Base-by-base conservation (phyloP, 2,329 filamentous ascomycete genomes). In the Ophiostoma ips region DNA sequence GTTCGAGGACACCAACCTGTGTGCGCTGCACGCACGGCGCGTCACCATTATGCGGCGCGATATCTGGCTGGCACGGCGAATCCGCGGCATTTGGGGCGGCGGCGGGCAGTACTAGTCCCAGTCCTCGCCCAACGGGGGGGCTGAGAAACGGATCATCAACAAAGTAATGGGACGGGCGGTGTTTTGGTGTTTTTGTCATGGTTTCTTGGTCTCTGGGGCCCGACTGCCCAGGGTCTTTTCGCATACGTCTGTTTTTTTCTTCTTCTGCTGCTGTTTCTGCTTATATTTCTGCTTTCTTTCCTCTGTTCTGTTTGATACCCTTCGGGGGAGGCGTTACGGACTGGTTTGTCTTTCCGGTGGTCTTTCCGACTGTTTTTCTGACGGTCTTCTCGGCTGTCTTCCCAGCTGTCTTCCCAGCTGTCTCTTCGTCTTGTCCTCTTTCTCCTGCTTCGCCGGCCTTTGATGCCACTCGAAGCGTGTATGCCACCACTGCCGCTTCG, bases 21-120 rank as follows among this genome's bases (percentile, higher is more conserved):
- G 90, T 69, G 92, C 90, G 55, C 89, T 96, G 59, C 90, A 96
- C 68, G 92, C 90, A 55, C 95, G 95, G 71, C 77, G 90, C 64
- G 88, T 96, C 49, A 96, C 90, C 36, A 94, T 95, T 60, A 90
- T 94, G 86, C 88, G 92, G 67, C 95, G 95, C 70, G 92, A 96
- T 67, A 95, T 98, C 60, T 90, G 95, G 69, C 76, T 96, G 53
- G 90, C 90, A 18, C 72, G 85, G 60, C 71, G 85, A 57, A 88
- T 90, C 67, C 73, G 85, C 48, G 85, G 85, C 12, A 76, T 81
- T 43, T 89, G 84, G 84, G 84, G 81, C 44, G 84, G 83, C 5
- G 58, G 72, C 69, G 68, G 83, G 66, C 68, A 76, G 67, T 67
- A 60, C 40, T 62, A 46, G 54, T n/a, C n/a, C n/a, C n/a, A n/a